Evolutionary conservation across 2,329 filamentous ascomycete species (phyloP).

Genomic region (Pestalotiopsis sp.): DNA sequence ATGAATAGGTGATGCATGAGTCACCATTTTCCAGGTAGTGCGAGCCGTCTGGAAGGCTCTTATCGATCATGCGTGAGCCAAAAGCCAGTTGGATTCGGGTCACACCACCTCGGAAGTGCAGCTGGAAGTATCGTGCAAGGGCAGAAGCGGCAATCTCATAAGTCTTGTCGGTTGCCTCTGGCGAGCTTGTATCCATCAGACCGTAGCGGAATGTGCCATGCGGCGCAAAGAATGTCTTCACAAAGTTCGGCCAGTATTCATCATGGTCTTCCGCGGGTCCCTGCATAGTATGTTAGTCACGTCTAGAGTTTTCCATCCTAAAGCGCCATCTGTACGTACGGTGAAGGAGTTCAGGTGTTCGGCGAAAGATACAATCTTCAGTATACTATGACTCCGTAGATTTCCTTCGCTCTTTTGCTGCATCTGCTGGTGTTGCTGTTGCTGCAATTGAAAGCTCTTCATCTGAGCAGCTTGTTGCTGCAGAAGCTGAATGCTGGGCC

Average conservation of each 20-base stretch:
- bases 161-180: conserved; percentile 69
- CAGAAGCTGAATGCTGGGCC: conserved; percentile 32
- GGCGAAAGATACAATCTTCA: conserved; percentile 65
- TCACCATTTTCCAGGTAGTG: conserved; percentile 76
- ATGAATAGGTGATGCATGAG: conserved; percentile 87
- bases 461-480: conserved; percentile 26
- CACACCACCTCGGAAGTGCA: conserved; percentile 85
- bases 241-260: conserved; percentile 81
- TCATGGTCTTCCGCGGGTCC: conserved; percentile 44
- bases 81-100: conserved; percentile 84
- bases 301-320: not conserved
- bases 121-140: conserved; percentile 85
- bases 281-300: not conserved
- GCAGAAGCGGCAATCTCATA: conserved; percentile 85
- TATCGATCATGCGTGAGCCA: conserved; percentile 65
- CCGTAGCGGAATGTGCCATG: conserved; percentile 77
- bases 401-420: conserved; percentile 50
- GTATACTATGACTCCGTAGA: conserved; percentile 59
- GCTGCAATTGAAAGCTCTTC: conserved; percentile 33
- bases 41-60: conserved; percentile 61
- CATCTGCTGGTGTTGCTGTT: conserved; percentile 40
- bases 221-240: conserved; percentile 78
- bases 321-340: conserved; percentile 38
- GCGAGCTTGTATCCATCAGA: conserved; percentile 53
- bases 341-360: conserved; percentile 63